Base-by-base conservation (phyloP, 2,329 filamentous ascomycete genomes). In the Ceratocystis huliohia region DNA sequence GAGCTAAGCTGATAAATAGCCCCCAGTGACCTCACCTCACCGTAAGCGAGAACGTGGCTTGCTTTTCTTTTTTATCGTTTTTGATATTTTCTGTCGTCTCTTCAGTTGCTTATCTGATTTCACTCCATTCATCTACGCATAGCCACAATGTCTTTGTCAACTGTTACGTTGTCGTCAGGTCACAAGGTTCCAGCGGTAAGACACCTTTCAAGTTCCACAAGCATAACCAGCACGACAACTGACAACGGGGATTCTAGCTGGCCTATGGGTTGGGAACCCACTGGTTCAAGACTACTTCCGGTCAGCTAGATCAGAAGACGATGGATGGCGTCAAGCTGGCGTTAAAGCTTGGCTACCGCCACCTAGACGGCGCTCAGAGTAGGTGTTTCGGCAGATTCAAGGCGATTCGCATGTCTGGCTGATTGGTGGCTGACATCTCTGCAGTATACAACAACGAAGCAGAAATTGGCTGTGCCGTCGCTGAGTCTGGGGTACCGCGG, bases 381-480 rank as follows among this genome's bases (percentile, higher is more conserved):
- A 28, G 53, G 59, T 44, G 37, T n/a, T 20, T 53, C 15, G 28
- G 25, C 28, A 15, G 37, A 22, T 15, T 41, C 10, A 7, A 33
- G 7, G 17, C 22, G 22, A 7, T n/a, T 30, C 7, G 44, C 5
- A 10, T 17, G 5, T 3, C 33, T 22, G 28, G 5, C 2, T 17
- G 33, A 41, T 50, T 66, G n/a, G 5, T 57, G 25, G 10, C 28
- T 22, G 17, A 30, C 41, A 33, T 59, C 50, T 25, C 5, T 15
- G 33, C 45, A 66, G 61, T 76, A 67, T 81, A 81, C 70, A 74
- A 73, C 30, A 80, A 79, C 53, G 78, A 80, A 69, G 72, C 70
- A 4, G 76, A 76, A 68, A 76, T 79, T 30, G 78, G 77, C 4
- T 71, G 73, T 41, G 78, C 76, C n/a, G 76, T 80, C 65, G 74